phyloP scores from a whole-genome alignment of 164 flowering plant genomes.

The Chimonanthus praecox region DNA sequence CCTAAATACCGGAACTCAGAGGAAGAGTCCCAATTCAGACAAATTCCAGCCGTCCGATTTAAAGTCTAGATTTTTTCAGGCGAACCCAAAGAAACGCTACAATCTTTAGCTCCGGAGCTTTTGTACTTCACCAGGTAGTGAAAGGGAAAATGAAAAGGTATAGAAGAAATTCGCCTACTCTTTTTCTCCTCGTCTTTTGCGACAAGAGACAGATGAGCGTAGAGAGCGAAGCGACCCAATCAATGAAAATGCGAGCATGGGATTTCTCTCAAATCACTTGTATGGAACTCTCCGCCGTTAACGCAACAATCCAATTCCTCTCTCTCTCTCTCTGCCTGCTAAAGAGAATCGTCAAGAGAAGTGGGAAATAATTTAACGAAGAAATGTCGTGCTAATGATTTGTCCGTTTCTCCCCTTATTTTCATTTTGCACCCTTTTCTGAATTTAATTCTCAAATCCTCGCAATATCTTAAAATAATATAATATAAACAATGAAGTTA shows the following conservation, averaged over 20 bases:
- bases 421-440: too few relatives aligned
- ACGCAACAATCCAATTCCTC: background rate
- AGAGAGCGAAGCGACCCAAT: background rate
- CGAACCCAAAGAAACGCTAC: background rate
- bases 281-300: background rate
- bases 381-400: too few relatives aligned
- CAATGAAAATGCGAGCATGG: background rate
- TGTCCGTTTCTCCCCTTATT: too few relatives aligned
- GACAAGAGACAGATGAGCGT: background rate
- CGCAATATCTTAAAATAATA: too few relatives aligned
- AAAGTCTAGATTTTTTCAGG: background rate
- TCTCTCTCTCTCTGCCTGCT: background rate
- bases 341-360: too few relatives aligned
- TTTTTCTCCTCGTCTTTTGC: too few relatives aligned
- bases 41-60: background rate
- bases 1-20: background rate
- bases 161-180: background rate
- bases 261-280: background rate
- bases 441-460: too few relatives aligned
- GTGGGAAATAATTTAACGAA: too few relatives aligned
- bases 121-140: too few relatives aligned
- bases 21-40: background rate
- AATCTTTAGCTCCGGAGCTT: background rate
- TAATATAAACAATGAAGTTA: too few relatives aligned
- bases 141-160: background rate